Conservation (phyloP, 148 eudicot species). For the Chenopodium berlandieri region DNA sequence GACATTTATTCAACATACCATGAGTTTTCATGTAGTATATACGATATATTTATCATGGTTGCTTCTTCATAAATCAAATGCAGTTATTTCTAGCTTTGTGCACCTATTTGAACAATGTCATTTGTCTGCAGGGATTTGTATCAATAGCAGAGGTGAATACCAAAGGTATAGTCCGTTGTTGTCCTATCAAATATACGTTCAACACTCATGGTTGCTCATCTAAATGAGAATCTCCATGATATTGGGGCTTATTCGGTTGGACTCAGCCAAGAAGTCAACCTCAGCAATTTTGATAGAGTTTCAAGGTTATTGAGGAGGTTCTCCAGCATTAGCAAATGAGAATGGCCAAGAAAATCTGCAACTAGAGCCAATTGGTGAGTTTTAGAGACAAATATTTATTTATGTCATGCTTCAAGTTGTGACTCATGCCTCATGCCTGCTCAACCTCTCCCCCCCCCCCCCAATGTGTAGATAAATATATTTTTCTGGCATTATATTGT, state of each 20-base stretch:
- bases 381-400: neutral
- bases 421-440: neutral
- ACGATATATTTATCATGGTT: neutral
- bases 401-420: neutral
- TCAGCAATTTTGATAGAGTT: constrained; percentile 24
- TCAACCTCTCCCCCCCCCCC: neutral
- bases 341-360: constrained; percentile 30
- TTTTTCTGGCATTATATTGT: too few species aligned
- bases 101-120: neutral
- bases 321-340: constrained; percentile 18
- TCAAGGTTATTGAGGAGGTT: constrained; percentile 29
- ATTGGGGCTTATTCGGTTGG: constrained; percentile 24
- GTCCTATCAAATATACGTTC: constrained; percentile 77
- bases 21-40: neutral
- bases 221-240: constrained; percentile 34
- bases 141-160: constrained; percentile 67
- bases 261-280: constrained; percentile 24
- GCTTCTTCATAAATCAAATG: neutral
- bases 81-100: neutral
- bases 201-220: constrained; percentile 70
- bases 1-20: neutral
- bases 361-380: constrained; percentile 33
- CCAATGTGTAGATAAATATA: too few species aligned
- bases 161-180: constrained; percentile 69
- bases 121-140: constrained; percentile 60